Evolutionary conservation across 2,329 filamentous ascomycete genomes (phyloP).

Genomic region (Microascus cirrosus): DNA sequence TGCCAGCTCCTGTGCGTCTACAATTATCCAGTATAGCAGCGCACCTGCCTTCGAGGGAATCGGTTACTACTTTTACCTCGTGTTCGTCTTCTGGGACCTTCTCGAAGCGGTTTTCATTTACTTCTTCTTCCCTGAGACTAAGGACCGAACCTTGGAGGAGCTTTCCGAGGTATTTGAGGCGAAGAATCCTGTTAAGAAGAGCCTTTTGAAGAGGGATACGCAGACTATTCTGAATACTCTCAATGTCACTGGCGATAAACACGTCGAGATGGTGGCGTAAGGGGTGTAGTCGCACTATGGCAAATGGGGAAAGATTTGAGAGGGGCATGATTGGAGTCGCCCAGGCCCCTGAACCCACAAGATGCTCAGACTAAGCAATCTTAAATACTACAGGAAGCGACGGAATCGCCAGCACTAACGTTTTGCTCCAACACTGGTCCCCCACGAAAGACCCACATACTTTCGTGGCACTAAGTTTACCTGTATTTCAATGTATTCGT

Average conservation of each 20-base stretch:
- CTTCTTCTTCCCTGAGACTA: conserved; percentile 37
- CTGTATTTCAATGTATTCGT: no score
- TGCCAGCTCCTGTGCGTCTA: conserved; percentile 22
- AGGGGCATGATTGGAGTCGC: no score
- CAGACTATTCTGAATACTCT: conserved; percentile 7
- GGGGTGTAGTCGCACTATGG: no score
- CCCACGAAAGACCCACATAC: no score
- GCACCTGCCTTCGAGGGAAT: conserved; percentile 30
- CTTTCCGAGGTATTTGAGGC: conserved; percentile 39
- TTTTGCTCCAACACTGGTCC: no score
- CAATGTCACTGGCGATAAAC: neutral
- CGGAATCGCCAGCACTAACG: no score
- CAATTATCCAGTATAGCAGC: conserved; percentile 30
- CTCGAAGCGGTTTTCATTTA: conserved; percentile 31
- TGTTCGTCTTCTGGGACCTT: conserved; percentile 33
- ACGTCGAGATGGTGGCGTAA: no score
- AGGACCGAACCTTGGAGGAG: conserved; percentile 41
- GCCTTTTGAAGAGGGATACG: conserved; percentile 26
- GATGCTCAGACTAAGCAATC: no score
- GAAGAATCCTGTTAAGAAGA: conserved; percentile 32
- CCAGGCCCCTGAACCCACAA: no score
- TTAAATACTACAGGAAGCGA: no score
- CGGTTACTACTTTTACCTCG: conserved; percentile 30
- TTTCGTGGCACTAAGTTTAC: no score
- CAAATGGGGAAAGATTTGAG: no score